Conservation (phyloP, 139 green algal genomes). For the Chlorella sp. region DNA sequence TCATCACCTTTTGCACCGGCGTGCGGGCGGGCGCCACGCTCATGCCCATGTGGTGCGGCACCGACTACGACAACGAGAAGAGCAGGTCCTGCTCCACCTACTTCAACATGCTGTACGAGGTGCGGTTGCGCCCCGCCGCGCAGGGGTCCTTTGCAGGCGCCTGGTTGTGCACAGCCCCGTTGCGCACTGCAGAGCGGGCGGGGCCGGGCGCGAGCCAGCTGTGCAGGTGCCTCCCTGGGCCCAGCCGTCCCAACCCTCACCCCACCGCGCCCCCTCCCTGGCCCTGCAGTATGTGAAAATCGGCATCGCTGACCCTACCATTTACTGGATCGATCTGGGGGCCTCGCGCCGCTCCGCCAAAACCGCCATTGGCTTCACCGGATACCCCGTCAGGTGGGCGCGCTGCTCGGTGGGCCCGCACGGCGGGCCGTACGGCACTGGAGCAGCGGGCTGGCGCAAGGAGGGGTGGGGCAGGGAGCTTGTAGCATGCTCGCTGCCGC, state of each 20-base stretch:
- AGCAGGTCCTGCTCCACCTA: slow-evolving; percentile 42
- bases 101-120: slow-evolving; percentile 45
- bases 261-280: not conserved
- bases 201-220: not conserved
- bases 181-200: not conserved
- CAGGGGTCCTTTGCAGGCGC: no score
- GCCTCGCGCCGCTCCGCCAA: slow-evolving; percentile 42
- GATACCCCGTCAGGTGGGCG: slow-evolving; percentile 34
- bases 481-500: no score
- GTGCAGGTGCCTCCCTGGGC: not conserved
- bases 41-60: slow-evolving; percentile 57
- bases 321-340: slow-evolving; percentile 51
- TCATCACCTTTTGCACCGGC: slow-evolving; percentile 52
- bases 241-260: not conserved
- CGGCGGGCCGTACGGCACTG: no score
- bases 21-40: slow-evolving; percentile 41
- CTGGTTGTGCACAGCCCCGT: no score
- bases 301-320: slow-evolving; percentile 42
- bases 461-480: not conserved
- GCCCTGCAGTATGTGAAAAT: slow-evolving; percentile 27
- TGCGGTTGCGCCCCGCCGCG: no score
- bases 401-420: not conserved
- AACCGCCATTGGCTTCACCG: slow-evolving; percentile 41
- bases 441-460: not conserved
- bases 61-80: slow-evolving; percentile 49